A percentile compares a stretch with the other conserved stretches of the same genome.
These are phyloP conservation scores for Cylindrodendrum hubeiense DNA, from an alignment of 2,329 filamentous ascomycete genomes.

Conservation along the genomic window DNA sequence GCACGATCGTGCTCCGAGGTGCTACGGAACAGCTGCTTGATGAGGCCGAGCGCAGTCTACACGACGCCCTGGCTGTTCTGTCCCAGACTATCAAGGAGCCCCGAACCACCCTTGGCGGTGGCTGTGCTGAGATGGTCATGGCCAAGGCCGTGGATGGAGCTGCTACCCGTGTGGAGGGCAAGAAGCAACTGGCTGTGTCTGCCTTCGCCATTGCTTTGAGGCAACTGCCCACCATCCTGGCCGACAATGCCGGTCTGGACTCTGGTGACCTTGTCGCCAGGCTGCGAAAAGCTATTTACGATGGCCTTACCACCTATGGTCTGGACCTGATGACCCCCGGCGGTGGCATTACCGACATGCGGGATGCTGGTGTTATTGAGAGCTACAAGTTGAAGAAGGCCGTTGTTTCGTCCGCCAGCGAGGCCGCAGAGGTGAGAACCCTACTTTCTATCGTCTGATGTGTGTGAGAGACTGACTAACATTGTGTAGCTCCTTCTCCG, in stretches of 20 bases:
- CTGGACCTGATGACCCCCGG: conserved; percentile 90
- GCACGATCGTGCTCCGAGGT: conserved; percentile 95
- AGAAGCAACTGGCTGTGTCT: conserved; percentile 94
- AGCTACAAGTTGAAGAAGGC: conserved; percentile 99
- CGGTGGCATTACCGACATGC: conserved; percentile 95
- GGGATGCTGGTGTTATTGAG: conserved; percentile 93
- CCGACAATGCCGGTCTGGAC: conserved; percentile 97
- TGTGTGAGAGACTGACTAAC: conserved; percentile 35
- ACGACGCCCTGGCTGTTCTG: conserved; percentile 95
- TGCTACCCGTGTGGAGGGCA: conserved; percentile 93
- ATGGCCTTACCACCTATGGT: conserved; percentile 92
- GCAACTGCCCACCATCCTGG: conserved; percentile 95
- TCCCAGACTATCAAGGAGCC: conserved; percentile 97
- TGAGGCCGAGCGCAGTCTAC: conserved; percentile 94
- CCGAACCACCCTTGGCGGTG: conserved; percentile 92
- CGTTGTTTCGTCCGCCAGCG: conserved; percentile 96
- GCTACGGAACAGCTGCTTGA: conserved; percentile 97
- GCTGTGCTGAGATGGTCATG: conserved; percentile 99
- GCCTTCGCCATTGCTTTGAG: conserved; percentile 90
- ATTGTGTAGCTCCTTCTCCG: conserved; percentile 81
- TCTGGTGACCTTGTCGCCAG: conserved; percentile 93
- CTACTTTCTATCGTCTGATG: not conserved
- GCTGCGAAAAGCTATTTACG: conserved; percentile 93
- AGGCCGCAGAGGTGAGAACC: conserved; percentile 88
- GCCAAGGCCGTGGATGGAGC: conserved; percentile 96